These are phyloP conservation scores for Cryptococcus floricola DNA, from an alignment of 1,284 basidiomycete species.

Conservation along the genomic window DNA sequence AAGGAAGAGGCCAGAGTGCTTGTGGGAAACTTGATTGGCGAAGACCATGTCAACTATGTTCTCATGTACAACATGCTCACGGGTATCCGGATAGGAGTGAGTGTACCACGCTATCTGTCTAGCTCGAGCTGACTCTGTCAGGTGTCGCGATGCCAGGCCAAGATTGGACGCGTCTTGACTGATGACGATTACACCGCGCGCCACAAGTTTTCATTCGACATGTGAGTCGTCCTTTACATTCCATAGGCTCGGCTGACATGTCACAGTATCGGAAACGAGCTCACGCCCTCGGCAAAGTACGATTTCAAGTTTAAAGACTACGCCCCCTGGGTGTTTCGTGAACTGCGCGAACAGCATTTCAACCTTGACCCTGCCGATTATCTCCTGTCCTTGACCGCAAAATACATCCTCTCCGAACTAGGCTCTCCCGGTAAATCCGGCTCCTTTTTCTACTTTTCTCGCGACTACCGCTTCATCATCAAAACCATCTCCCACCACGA, in stretches of 20 bases:
- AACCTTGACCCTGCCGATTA: slow-evolving; percentile 96
- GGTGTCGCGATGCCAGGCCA: slow-evolving; percentile 95
- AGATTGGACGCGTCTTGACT: slow-evolving; percentile 77
- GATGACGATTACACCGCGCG: slow-evolving; percentile 82
- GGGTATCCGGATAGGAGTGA: slow-evolving; percentile 87
- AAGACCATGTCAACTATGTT: slow-evolving; percentile 97
- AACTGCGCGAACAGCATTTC: slow-evolving; percentile 89
- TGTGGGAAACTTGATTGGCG: slow-evolving; percentile 92
- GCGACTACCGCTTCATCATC: slow-evolving; percentile 99
- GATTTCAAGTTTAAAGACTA: slow-evolving; percentile 97
- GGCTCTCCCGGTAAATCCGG: slow-evolving; percentile 99
- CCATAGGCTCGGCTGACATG: slow-evolving; percentile 7
- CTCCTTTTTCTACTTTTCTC: slow-evolving; percentile 98
- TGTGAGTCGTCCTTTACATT: slow-evolving; percentile 58
- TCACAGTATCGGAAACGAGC: slow-evolving; percentile 82
- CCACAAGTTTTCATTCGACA: slow-evolving; percentile 97
- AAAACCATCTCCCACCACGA: slow-evolving; percentile 95
- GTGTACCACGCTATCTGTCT: slow-evolving; percentile 36
- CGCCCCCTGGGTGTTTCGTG: slow-evolving; percentile 95
- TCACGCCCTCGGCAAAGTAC: slow-evolving; percentile 87
- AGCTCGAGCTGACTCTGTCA: slow-evolving; percentile 33
- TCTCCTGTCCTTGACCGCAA: slow-evolving; percentile 88
- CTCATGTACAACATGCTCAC: slow-evolving; percentile 99
- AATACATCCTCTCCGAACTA: slow-evolving; percentile 96
- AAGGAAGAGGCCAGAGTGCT: slow-evolving; percentile 57